phyloP scores from a whole-genome alignment of 345 rosid species.

The Triadica sebifera region DNA sequence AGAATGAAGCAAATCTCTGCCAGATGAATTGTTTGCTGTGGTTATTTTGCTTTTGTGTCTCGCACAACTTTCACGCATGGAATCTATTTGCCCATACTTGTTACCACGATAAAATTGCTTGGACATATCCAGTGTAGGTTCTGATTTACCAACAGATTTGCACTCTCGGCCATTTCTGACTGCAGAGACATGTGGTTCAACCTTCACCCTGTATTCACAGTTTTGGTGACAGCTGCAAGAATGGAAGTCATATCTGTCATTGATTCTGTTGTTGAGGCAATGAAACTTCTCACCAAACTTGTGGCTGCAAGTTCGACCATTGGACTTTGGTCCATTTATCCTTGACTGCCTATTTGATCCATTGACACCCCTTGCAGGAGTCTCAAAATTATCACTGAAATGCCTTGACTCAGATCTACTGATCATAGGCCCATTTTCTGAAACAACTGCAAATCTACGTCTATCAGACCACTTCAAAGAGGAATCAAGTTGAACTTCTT shows the following conservation, averaged over 20 bases:
- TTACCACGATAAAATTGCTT: constrained; percentile 53
- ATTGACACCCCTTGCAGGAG: constrained; percentile 48
- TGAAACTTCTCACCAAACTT: constrained; percentile 61
- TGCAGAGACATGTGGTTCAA: constrained; percentile 50
- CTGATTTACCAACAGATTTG: constrained; percentile 48
- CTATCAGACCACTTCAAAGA: constrained; percentile 63
- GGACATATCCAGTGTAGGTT: constrained; percentile 52
- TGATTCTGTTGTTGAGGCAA: constrained; percentile 40
- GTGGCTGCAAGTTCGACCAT: constrained; percentile 42
- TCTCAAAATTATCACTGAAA: constrained; percentile 50
- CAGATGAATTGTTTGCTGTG: constrained; percentile 36
- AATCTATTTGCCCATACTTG: constrained; percentile 54
- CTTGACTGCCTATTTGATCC: constrained; percentile 52
- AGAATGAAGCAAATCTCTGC: constrained; percentile 42
- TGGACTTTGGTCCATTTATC: constrained; percentile 46
- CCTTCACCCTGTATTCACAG: constrained; percentile 54
- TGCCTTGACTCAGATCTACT: constrained; percentile 53
- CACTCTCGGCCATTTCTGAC: constrained; percentile 50
- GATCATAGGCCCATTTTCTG: constrained; percentile 45
- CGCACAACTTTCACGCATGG: constrained; percentile 46
- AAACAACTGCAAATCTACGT: constrained; percentile 40
- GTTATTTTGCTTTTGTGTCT: constrained; percentile 52
- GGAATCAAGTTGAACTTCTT: constrained; percentile 50
- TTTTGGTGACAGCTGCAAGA: constrained; percentile 63
- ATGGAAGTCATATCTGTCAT: constrained; percentile 58